Evolutionary conservation across 139 green algal species (phyloP), one percentile per base, ranked within the genome.

Genomic region (Chlamydomonas sp.): DNA sequence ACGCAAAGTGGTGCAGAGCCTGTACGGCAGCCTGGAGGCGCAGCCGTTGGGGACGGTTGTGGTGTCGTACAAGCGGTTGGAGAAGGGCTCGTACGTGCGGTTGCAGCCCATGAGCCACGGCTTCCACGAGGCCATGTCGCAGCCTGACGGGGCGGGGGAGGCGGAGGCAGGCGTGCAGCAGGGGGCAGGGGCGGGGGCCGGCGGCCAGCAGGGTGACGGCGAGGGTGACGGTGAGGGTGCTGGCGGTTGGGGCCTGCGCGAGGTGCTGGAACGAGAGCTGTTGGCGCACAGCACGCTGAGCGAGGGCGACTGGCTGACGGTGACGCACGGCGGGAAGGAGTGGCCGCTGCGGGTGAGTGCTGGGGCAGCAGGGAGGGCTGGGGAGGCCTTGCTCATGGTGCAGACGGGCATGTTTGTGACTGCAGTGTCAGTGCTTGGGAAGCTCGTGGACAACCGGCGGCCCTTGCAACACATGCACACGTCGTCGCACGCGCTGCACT

Each of bases 241-340:
- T 58, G 31, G 69, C 61, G 72, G 67, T 14, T n/a, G 73, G 68
- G 71, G 61, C 58, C 81, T 97, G 77, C 85, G 91, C 3, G 90
- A 92, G 60, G 91, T 93, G 69, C 90, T 98, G 86, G 95, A 98
- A 88, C 79, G 31, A 1, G 90, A 90, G 59, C 91, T 98, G 79
- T 78, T 90, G 66, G 62, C 69, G n/a, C 89, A 93, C 90, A 93
- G 89, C 89, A 92, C 91, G 1, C 92, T 98, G 7, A 97, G 77
- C 0, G 89, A 95, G 79, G 96, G 95, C 16, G 95, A 98, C 88
- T 96, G 93, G 91, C 8, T 98, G 10, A 72, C 86, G 58, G 94
- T 96, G 61, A 59, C 73, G 1, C n/a, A 88, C 16, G 92, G 12
- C 4, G 93, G 76, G 5, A 7, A 64, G 0, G 74, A 82, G 17